Evolutionary conservation across 1,284 basidiomycete species (phyloP).

Genomic region (Heterobasidion parviporum): DNA sequence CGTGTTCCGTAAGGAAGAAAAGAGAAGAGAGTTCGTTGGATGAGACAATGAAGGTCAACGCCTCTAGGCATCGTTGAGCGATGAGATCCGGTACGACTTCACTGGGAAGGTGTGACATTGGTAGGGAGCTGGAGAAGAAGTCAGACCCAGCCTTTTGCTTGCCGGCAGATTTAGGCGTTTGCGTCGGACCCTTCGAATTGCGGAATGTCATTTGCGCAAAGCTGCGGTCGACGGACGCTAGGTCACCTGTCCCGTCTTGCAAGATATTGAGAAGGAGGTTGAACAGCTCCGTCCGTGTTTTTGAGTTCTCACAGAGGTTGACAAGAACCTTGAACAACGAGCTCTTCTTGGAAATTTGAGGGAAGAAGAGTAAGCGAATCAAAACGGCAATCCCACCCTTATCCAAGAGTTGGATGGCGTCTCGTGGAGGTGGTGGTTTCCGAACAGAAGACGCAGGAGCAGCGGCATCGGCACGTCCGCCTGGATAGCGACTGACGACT

Average conservation of each 20-base stretch:
- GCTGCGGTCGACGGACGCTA: constrained; percentile 87
- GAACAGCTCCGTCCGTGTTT: constrained; percentile 88
- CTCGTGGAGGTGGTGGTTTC: constrained; percentile 54
- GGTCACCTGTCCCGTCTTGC: constrained; percentile 91
- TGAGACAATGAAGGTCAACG: constrained; percentile 78
- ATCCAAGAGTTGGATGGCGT: constrained; percentile 93
- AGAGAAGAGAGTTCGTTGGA: constrained; percentile 77
- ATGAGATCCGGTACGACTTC: constrained; percentile 88
- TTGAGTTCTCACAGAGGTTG: constrained; percentile 93
- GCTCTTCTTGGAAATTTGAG: constrained; percentile 82
- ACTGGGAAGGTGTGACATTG: constrained; percentile 59
- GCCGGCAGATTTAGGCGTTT: constrained; percentile 59
- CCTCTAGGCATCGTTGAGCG: constrained; percentile 88
- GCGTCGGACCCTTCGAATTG: constrained; percentile 43
- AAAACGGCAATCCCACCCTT: constrained; percentile 86
- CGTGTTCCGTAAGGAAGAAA: constrained; percentile 94
- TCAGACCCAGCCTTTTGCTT: constrained; percentile 59
- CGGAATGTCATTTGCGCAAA: constrained; percentile 88
- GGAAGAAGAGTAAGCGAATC: constrained; percentile 93
- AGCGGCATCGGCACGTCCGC: constrained; percentile 9
- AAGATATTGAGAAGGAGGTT: constrained; percentile 88
- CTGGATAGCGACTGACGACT: not conserved
- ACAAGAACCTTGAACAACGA: constrained; percentile 86
- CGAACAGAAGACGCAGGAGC: constrained; percentile 27
- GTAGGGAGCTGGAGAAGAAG: constrained; percentile 35